phyloP scores from a whole-genome alignment of 441 rosid species.

The Aleurites moluccanus region DNA sequence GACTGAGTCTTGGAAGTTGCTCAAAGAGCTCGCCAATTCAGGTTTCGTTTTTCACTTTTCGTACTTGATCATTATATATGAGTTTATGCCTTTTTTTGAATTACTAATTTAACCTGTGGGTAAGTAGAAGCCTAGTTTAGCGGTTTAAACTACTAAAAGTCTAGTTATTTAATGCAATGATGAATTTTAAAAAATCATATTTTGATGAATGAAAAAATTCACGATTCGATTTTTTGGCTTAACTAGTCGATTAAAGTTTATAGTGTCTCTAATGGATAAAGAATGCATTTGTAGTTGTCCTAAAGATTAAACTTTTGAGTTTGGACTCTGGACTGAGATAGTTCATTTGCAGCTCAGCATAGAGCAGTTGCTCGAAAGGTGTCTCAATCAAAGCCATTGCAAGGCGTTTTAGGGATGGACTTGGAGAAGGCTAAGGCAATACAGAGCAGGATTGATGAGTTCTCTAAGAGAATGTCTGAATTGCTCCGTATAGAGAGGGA shows the following conservation, averaged over 20 bases:
- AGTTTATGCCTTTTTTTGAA: too few species aligned
- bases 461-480: conserved; percentile 69
- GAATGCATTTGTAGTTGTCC: not conserved
- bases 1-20: conserved; percentile 81
- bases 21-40: conserved; percentile 87
- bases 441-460: conserved; percentile 71
- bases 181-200: not conserved
- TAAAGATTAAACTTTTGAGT: conserved; percentile 7
- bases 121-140: too few species aligned
- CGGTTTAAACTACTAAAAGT: not conserved
- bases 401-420: conserved; percentile 84
- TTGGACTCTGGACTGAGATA: conserved; percentile 31
- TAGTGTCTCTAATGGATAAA: not conserved
- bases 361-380: conserved; percentile 74
- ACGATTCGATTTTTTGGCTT: not conserved
- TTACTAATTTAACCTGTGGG: too few species aligned
- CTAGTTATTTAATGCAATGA: not conserved
- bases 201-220: not conserved
- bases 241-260: not conserved
- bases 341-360: conserved; percentile 81
- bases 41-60: conserved; percentile 39
- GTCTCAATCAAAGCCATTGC: conserved; percentile 58
- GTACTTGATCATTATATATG: not conserved
- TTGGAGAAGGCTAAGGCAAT: conserved; percentile 70
- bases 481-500: conserved; percentile 89